A percentile compares a stretch with the other conserved stretches of the same genome.
Conservation (phyloP, 345 rosid genomes). For the Nasturtium officinale region DNA sequence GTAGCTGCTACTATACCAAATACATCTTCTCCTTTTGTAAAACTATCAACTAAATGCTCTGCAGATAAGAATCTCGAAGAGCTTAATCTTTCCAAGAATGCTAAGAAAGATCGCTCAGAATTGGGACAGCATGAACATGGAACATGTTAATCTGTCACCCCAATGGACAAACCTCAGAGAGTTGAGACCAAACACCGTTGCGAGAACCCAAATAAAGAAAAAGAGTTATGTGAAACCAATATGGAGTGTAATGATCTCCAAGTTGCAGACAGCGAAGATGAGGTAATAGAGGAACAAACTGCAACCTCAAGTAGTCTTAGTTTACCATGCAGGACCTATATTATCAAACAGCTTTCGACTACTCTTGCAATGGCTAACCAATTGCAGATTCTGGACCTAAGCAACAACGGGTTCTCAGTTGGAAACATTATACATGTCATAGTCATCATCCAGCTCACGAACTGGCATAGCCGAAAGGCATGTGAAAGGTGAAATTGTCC, state of each 20-base stretch:
- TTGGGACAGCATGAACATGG: slow-evolving; percentile 27
- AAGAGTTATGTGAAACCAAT: slow-evolving; percentile 44
- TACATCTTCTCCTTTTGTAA: neutral
- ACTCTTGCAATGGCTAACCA: slow-evolving; percentile 68
- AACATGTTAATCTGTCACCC: slow-evolving; percentile 27
- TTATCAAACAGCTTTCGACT: slow-evolving; percentile 54
- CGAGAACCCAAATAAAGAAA: slow-evolving; percentile 30
- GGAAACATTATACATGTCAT: slow-evolving; percentile 57
- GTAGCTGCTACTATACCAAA: neutral
- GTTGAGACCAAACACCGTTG: slow-evolving; percentile 26
- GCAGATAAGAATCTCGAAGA: slow-evolving; percentile 73
- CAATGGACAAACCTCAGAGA: slow-evolving; percentile 29
- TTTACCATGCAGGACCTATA: slow-evolving; percentile 43
- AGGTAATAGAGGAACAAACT: slow-evolving; percentile 44
- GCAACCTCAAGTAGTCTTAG: slow-evolving; percentile 51
- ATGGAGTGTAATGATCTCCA: slow-evolving; percentile 53
- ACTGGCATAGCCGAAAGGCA: slow-evolving; percentile 56
- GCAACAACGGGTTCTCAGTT: slow-evolving; percentile 68
- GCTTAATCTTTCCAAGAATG: slow-evolving; percentile 72
- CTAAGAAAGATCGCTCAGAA: slow-evolving; percentile 40
- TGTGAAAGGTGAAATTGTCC: slow-evolving; percentile 57
- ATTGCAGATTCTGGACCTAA: slow-evolving; percentile 64
- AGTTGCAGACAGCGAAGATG: slow-evolving; percentile 94
- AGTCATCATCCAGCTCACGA: slow-evolving; percentile 70
- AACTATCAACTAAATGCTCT: neutral